phyloP scores from a whole-genome alignment of 352 stramenopile genomes.

The Globisporangium okanoganense region DNA sequence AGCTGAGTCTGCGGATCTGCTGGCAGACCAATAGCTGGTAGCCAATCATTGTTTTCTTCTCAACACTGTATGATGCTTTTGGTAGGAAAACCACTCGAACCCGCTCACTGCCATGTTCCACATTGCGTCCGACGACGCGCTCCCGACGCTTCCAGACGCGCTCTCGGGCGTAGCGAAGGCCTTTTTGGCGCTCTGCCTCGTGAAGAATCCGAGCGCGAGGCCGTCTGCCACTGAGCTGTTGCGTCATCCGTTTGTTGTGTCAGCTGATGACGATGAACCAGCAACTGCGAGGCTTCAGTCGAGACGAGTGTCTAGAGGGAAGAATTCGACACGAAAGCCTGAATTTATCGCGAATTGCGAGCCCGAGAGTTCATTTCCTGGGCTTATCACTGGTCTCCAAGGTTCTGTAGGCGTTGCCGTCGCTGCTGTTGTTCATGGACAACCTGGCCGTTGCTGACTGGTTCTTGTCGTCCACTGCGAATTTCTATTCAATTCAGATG shows the following conservation, averaged over 20 bases:
- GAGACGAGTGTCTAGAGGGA: constrained; percentile 6
- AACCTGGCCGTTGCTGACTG: no score
- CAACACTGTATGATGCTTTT: not conserved
- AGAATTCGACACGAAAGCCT: not conserved
- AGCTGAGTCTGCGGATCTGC: no score
- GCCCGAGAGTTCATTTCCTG: no score
- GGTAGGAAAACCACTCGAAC: constrained; percentile 69
- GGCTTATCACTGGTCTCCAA: no score
- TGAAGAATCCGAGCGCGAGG: constrained; percentile 59
- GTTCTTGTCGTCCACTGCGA: no score
- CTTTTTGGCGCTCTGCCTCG: constrained; percentile 58
- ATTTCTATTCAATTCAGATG: no score
- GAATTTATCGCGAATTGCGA: no score
- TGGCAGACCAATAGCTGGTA: no score
- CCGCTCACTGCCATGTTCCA: constrained; percentile 81
- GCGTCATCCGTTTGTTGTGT: constrained; percentile 38
- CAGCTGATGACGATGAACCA: not conserved
- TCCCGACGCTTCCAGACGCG: constrained; percentile 38
- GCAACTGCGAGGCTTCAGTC: not conserved
- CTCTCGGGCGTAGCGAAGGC: constrained; percentile 34
- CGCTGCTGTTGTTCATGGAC: no score
- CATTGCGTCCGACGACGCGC: constrained; percentile 59
- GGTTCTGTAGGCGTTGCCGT: no score
- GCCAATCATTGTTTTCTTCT: no score
- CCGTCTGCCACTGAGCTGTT: constrained; percentile 87